Conservation (phyloP, 1,284 basidiomycete species). For the Irpex sp. region DNA sequence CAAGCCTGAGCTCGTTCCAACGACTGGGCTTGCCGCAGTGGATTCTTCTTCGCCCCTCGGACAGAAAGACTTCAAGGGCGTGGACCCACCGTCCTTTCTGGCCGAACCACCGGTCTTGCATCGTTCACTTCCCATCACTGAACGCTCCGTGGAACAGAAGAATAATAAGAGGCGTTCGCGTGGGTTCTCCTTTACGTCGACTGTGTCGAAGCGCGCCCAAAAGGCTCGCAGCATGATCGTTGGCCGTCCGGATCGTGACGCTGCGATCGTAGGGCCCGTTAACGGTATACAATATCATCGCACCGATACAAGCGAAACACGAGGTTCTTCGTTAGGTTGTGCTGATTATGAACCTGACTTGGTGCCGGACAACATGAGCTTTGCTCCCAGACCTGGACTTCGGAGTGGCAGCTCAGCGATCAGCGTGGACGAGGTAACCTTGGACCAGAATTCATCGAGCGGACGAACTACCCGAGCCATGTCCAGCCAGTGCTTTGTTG, state of each 20-base stretch:
- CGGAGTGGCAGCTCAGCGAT: conserved; percentile 4
- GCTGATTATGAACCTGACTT: conserved; percentile 21
- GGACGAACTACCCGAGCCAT: not conserved
- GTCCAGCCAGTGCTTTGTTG: not conserved
- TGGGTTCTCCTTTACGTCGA: conserved; percentile 28
- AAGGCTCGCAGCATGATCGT: conserved; percentile 18
- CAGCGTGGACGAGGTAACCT: not conserved
- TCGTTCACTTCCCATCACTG: not conserved
- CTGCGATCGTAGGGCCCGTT: not conserved
- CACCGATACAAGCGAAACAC: not conserved
- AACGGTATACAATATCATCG: not conserved
- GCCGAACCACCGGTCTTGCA: not conserved
- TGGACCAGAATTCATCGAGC: not conserved
- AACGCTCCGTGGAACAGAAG: not conserved
- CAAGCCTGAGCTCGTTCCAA: not conserved
- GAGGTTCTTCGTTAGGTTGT: conserved; percentile 11
- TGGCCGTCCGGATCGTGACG: conserved; percentile 8
- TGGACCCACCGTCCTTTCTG: not conserved
- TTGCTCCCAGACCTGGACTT: conserved; percentile 22
- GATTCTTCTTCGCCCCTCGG: not conserved
- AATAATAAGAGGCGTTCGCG: conserved; percentile 18
- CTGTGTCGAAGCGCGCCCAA: conserved; percentile 21
- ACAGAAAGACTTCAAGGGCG: not conserved
- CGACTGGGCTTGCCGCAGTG: not conserved
- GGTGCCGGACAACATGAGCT: conserved; percentile 29